phyloP scores from a whole-genome alignment of 208 protist genomes.

The Wallacemonas collosoma region DNA sequence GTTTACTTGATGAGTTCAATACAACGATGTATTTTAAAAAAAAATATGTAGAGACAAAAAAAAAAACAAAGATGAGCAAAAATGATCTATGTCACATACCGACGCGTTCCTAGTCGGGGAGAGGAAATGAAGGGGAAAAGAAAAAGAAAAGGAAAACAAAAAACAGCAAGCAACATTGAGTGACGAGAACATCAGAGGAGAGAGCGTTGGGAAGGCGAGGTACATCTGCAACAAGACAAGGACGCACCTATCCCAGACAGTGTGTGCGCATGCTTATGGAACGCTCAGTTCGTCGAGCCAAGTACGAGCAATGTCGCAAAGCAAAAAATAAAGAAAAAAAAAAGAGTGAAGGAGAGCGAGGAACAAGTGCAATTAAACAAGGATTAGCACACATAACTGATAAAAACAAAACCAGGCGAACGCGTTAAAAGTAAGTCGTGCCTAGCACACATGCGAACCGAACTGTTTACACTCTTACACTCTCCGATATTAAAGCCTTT shows the following conservation, averaged over 20 bases:
- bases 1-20: not conserved
- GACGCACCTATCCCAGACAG: no score
- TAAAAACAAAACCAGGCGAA: not conserved
- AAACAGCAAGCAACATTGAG: not conserved
- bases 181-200: no score
- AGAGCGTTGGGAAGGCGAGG: no score
- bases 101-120: not conserved
- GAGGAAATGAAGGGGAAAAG: slow-evolving; percentile 17
- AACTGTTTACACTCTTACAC: no score
- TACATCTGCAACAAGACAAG: no score
- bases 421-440: not conserved
- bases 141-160: slow-evolving; percentile 6
- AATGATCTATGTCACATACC: slow-evolving; percentile 10
- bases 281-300: no score
- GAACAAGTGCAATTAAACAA: not conserved
- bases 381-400: not conserved
- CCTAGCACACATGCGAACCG: no score
- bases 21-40: slow-evolving; percentile 2
- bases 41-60: slow-evolving; percentile 15
- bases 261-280: no score
- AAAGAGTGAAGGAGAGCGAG: slow-evolving; percentile 5
- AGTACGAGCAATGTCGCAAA: no score
- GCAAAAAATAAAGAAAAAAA: not conserved
- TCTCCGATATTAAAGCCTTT: no score
- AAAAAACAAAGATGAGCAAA: slow-evolving; percentile 11